Conservation (phyloP, 2,329 filamentous ascomycete genomes). For the Sarocladium brachiariae region DNA sequence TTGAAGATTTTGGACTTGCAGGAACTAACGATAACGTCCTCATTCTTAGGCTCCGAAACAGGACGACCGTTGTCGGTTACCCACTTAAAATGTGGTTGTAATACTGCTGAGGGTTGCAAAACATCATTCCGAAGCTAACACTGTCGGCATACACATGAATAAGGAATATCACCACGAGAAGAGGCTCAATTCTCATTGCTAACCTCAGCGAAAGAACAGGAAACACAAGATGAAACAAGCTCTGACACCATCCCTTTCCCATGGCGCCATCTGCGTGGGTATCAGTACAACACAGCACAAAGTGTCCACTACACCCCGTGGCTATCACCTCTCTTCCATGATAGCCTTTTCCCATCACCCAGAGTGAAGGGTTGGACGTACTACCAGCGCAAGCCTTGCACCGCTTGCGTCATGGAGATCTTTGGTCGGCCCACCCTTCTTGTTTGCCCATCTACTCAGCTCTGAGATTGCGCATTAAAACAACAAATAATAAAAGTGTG, state of each 20-base stretch:
- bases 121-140: background rate
- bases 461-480: background rate
- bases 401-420: background rate
- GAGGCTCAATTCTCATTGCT: background rate
- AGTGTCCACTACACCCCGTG: background rate
- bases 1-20: slow-evolving; percentile 58
- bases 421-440: background rate
- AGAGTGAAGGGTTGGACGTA: background rate
- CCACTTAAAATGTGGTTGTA: slow-evolving; percentile 54
- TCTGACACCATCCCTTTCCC: background rate
- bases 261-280: slow-evolving; percentile 8
- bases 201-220: background rate
- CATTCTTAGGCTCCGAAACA: slow-evolving; percentile 48
- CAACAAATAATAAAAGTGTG: background rate
- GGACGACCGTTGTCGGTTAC: slow-evolving; percentile 50
- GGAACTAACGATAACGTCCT: slow-evolving; percentile 49
- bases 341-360: background rate
- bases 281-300: slow-evolving; percentile 9
- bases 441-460: background rate
- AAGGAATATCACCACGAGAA: background rate
- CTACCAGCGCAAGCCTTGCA: background rate
- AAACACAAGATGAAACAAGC: background rate
- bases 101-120: background rate
- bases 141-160: background rate
- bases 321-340: background rate